Evolutionary conservation across 1,284 basidiomycete genomes (phyloP).

Genomic region (Marasmius sp.): DNA sequence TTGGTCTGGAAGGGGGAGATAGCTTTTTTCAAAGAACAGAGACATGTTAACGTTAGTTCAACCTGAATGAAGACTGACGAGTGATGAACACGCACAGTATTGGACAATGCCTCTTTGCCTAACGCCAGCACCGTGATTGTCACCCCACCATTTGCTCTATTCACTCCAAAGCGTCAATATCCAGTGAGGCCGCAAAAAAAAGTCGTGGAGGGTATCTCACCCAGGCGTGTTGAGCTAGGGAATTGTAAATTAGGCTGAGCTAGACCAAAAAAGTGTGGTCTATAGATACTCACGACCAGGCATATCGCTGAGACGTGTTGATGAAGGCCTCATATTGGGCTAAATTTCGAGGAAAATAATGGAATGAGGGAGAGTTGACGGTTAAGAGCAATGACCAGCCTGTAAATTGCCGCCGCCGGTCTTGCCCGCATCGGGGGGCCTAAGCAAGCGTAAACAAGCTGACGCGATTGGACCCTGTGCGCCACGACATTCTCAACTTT

Average conservation of each 20-base stretch:
- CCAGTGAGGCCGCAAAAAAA: conserved; percentile 1
- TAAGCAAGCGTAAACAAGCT: conserved; percentile 1
- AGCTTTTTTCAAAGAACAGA: conserved; percentile 42
- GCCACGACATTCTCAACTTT: not conserved
- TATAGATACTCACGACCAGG: conserved; percentile 61
- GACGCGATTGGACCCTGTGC: not conserved
- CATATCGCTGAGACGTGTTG: conserved; percentile 67
- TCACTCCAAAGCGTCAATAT: conserved; percentile 2
- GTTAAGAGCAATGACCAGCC: not conserved
- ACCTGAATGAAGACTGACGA: conserved; percentile 4
- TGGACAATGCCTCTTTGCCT: conserved; percentile 79
- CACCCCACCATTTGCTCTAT: conserved; percentile 93
- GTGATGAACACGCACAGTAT: conserved; percentile 66
- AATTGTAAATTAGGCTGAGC: conserved; percentile 11
- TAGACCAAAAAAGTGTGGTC: not conserved
- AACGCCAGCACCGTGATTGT: conserved; percentile 52
- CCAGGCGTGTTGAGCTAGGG: conserved; percentile 59
- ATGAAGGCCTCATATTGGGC: conserved; percentile 66
- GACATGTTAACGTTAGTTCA: not conserved
- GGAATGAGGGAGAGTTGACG: not conserved
- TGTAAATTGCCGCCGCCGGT: not conserved
- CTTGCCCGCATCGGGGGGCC: not conserved
- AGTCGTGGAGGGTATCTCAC: conserved; percentile 39
- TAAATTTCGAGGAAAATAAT: not conserved
- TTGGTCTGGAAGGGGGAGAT: conserved; percentile 82